Evolutionary conservation across 768 basidiomycete genomes (phyloP), one percentile per base, ranked within the genome.

Genomic region (Tricholoma matsutake): DNA sequence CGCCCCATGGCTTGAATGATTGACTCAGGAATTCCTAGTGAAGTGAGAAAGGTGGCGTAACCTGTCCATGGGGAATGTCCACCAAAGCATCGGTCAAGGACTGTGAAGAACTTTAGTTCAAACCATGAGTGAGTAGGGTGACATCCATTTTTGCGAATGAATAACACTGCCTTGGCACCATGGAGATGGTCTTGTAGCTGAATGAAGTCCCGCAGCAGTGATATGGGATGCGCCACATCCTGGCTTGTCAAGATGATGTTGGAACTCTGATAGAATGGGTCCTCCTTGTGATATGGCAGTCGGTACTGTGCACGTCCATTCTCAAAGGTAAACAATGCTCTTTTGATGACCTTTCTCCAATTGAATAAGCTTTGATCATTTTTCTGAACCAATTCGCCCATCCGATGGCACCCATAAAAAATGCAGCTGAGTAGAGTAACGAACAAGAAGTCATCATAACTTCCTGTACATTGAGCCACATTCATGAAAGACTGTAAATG

Each of bases 251-350:
- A 61, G 0, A 71, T 56, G 32, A 72, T 61, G 22, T 69, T 62
- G 1, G 69, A 68, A 0, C 73, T 71, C 0, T 51, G 63, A 45
- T 67, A 72, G 57, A 74, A 73, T 7, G 63, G 66, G 55, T 74
- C 65, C 2, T 58, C 56, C 47, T 74, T 74, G 55, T 74, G 71
- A 54, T 74, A 74, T 6, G 70, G 72, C 0, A 74, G 63, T 25
- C 58, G 64, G 55, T 73, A 74, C 18, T 63, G 55, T 5, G 61
- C 65, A 20, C 55, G 45, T 8, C 57, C 54, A 9, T 51, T 13
- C 0, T 20, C n/a, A 37, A 73, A 66, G n/a, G 43, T 28, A 1
- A 70, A 25, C 13, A 67, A 69, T 5, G 63, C 28, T 4, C 64
- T 51, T 43, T 69, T 66, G 43, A 73, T 71, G 25, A 72, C 59